Base-by-base conservation (phyloP, 306 rosid species). In the Macrotyloma uniflorum region DNA sequence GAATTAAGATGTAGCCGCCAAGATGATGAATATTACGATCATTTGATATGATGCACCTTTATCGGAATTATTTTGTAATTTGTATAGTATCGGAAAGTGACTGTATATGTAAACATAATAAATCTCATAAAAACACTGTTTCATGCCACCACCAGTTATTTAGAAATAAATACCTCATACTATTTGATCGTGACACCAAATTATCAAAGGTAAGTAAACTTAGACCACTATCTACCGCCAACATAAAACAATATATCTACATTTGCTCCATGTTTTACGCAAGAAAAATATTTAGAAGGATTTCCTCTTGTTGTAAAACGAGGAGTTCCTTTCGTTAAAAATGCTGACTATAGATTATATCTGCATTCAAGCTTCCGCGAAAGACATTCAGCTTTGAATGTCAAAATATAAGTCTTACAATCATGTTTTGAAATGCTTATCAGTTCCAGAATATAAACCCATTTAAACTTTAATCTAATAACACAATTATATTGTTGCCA, bases 81-180 rank as follows among this genome's bases (percentile, higher is more conserved):
- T 78, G 83, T 55, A 65, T 32, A 78, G 76, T 54, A 78, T 42
- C 32, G 1, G 43, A 33, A 64, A 12, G 63, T 42, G 59, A 14
- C 23, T 47, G 13, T 69, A 16, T 51, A 26, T 61, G 3, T 20
- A 23, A 15, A n/a, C n/a, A n/a, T n/a, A n/a, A n/a, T n/a, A n/a
- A n/a, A n/a, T n/a, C n/a, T n/a, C n/a, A n/a, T n/a, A n/a, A n/a
- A n/a, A n/a, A n/a, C n/a, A n/a, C n/a, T n/a, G n/a, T n/a, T n/a
- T n/a, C n/a, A n/a, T n/a, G n/a, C n/a, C n/a, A n/a, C n/a, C n/a
- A n/a, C n/a, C n/a, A n/a, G n/a, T n/a, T n/a, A n/a, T n/a, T n/a
- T n/a, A n/a, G n/a, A n/a, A n/a, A n/a, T n/a, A n/a, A n/a, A n/a
- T n/a, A n/a, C n/a, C n/a, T n/a, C n/a, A n/a, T n/a, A n/a, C n/a